Evolutionary conservation across 768 basidiomycete species (phyloP).

Genomic region (Mycena maculata): DNA sequence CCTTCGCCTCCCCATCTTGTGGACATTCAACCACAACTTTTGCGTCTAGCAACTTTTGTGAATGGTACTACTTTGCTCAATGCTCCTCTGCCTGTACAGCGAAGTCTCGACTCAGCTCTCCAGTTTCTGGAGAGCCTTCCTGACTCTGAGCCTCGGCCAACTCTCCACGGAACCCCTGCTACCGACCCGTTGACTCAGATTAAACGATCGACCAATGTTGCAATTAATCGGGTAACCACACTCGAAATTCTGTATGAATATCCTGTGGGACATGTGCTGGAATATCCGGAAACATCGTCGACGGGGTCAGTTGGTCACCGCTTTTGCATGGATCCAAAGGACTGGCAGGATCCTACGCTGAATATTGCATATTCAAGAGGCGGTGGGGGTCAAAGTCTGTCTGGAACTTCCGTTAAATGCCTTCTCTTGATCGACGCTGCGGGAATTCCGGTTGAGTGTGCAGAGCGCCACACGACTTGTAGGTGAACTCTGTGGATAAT

Average conservation of each 20-base stretch:
- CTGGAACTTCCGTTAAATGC: background rate
- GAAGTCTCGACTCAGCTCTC: background rate
- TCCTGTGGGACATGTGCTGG: background rate
- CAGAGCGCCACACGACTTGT: background rate
- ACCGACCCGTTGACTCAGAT: background rate
- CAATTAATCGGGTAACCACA: constrained; percentile 10
- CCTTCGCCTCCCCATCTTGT: background rate
- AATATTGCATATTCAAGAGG: constrained; percentile 13
- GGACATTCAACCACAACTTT: constrained; percentile 8
- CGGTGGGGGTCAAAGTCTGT: background rate
- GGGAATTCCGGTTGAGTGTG: background rate
- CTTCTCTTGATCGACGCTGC: background rate
- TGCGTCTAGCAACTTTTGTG: constrained; percentile 1
- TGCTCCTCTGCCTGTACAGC: background rate
- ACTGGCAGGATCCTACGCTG: background rate
- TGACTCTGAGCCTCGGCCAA: background rate
- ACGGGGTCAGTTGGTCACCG: background rate
- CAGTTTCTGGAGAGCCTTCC: constrained; percentile 10
- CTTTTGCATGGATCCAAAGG: background rate
- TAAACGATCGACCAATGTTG: constrained; percentile 7
- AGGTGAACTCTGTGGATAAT: background rate
- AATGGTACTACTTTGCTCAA: background rate
- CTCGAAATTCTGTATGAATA: constrained; percentile 5
- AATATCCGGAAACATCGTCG: constrained; percentile 10
- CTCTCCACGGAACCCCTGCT: background rate